Conservation (phyloP, 306 rosid species). For the Canavalia ensiformis region DNA sequence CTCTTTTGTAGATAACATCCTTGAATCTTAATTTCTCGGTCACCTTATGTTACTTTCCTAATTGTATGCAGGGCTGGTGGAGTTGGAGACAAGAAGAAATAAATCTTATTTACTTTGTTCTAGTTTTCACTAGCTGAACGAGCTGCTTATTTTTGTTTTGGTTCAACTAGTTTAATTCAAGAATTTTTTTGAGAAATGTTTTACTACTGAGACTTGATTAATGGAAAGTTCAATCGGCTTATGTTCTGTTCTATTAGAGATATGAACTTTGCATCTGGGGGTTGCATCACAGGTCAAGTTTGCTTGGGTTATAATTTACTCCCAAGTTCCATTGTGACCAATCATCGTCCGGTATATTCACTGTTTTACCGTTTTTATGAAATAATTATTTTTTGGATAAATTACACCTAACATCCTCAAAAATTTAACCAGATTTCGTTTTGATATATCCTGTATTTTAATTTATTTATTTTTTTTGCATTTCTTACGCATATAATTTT, state of each 20-base stretch:
- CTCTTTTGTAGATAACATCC: not conserved
- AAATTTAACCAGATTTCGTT: no score
- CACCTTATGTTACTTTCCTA: not conserved
- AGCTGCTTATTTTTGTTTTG: constrained; percentile 27
- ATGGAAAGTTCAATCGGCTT: constrained; percentile 19
- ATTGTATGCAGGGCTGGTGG: constrained; percentile 82
- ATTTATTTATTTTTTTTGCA: no score
- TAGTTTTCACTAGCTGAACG: constrained; percentile 3
- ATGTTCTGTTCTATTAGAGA: not conserved
- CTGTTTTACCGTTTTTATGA: no score
- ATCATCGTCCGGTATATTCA: no score
- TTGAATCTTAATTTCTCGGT: not conserved
- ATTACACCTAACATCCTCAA: no score
- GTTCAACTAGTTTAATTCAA: not conserved
- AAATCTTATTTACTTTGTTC: not conserved
- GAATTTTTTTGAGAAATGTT: constrained; percentile 30
- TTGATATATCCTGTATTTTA: no score
- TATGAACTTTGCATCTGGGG: not conserved
- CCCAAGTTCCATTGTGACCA: no score
- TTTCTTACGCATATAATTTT: no score
- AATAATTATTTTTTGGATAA: no score
- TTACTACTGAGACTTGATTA: constrained; percentile 24
- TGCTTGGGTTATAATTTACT: no score
- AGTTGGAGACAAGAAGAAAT: constrained; percentile 85
- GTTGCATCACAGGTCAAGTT: not conserved